Evolutionary conservation across 331 rosid species (phyloP).

Genomic region (Cydonia oblonga): DNA sequence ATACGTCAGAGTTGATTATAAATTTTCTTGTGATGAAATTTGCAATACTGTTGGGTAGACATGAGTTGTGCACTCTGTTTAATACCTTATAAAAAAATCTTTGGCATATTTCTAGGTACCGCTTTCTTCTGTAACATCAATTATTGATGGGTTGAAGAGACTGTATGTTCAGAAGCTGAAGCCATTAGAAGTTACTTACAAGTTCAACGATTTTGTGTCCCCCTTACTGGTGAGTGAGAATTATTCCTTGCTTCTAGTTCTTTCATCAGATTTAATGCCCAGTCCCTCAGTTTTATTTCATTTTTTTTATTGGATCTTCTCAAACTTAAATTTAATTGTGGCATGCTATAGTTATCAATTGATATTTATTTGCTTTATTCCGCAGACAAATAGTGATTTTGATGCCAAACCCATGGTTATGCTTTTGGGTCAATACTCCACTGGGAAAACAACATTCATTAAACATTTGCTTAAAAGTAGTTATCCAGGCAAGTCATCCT

Average conservation of each 20-base stretch:
- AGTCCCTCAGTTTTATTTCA: background rate
- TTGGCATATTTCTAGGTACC: constrained; percentile 39
- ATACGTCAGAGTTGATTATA: background rate
- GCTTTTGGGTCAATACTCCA: constrained; percentile 96
- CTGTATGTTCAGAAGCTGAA: constrained; percentile 79
- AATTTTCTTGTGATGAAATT: background rate
- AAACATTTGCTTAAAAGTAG: constrained; percentile 65
- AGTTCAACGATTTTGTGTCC: constrained; percentile 72
- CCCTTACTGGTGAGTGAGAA: constrained; percentile 58
- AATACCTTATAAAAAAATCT: background rate
- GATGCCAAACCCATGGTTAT: constrained; percentile 94
- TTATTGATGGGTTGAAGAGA: constrained; percentile 74
- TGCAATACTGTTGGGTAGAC: background rate
- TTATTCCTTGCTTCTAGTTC: background rate
- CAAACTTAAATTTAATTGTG: background rate
- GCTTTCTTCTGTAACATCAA: constrained; percentile 70
- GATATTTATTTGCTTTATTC: constrained; percentile 7
- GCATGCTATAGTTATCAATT: background rate
- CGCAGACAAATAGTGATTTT: constrained; percentile 73
- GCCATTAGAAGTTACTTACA: constrained; percentile 80
- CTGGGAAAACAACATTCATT: constrained; percentile 88
- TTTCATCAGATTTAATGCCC: background rate
- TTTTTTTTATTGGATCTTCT: background rate
- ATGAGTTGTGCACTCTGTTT: background rate
- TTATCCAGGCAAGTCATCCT: constrained; percentile 68